Evolutionary conservation across 2,329 filamentous ascomycete genomes (phyloP).

Genomic region (Cercospora sesami): DNA sequence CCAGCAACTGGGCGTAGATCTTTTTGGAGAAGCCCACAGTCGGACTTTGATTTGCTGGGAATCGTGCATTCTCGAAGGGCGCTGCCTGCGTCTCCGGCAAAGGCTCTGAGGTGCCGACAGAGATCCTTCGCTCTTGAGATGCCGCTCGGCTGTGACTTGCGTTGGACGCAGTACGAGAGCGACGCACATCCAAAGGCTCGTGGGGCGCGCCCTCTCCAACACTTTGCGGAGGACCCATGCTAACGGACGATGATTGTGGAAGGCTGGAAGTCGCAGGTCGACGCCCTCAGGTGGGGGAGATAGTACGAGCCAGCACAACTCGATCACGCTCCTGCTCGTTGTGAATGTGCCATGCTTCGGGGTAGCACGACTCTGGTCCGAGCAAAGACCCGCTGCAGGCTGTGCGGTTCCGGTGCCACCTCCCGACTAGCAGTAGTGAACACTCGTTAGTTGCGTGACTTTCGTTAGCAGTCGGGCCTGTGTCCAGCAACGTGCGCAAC

Average conservation of each 20-base stretch:
- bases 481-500: neutral
- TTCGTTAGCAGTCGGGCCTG: neutral
- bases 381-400: neutral
- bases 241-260: neutral
- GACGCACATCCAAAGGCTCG: slow-evolving; percentile 5
- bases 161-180: neutral
- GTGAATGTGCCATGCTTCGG: slow-evolving; percentile 2
- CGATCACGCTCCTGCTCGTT: neutral
- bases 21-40: slow-evolving; percentile 11
- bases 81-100: slow-evolving; percentile 7
- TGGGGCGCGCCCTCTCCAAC: neutral
- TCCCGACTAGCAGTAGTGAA: neutral
- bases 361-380: neutral
- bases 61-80: neutral
- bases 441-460: neutral
- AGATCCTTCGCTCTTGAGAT: neutral
- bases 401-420: neutral
- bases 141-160: neutral
- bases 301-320: neutral
- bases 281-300: neutral
- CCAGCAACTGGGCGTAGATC: slow-evolving; percentile 41
- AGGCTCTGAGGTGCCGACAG: slow-evolving; percentile 8
- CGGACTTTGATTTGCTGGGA: slow-evolving; percentile 10
- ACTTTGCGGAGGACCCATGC: neutral
- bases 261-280: neutral